A percentile compares a stretch with the other conserved stretches of the same genome.
Conservation (phyloP, 306 rosid genomes). For the Gynostemma pentaphyllum region DNA sequence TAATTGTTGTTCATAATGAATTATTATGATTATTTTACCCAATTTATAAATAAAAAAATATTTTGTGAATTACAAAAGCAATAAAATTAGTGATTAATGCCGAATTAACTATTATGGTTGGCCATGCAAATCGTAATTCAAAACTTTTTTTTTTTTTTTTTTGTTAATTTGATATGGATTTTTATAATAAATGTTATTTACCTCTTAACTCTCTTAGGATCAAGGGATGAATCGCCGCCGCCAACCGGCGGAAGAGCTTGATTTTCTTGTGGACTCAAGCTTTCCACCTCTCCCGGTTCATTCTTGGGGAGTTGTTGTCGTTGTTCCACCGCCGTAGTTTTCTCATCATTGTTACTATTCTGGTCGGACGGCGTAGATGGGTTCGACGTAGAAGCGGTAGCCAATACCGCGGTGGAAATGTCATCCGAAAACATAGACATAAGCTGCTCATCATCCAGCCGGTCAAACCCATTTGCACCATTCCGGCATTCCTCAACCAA, state of each 20-base stretch:
- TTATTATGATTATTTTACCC: too few relatives aligned
- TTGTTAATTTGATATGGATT: neutral
- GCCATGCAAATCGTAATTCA: too few relatives aligned
- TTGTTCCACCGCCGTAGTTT: constrained; percentile 18
- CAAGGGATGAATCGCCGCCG: constrained; percentile 29
- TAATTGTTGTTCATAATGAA: too few relatives aligned
- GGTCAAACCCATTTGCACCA: too few relatives aligned
- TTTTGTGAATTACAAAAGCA: too few relatives aligned
- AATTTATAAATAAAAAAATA: too few relatives aligned
- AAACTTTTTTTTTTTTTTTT: neutral
- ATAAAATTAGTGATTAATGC: too few relatives aligned
- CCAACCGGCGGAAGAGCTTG: constrained; percentile 9
- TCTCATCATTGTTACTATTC: constrained; percentile 56
- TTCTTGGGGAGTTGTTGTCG: constrained; percentile 26
- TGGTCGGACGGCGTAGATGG: constrained; percentile 77
- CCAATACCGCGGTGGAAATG: constrained; percentile 21
- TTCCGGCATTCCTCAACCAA: constrained; percentile 24
- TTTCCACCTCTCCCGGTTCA: constrained; percentile 60
- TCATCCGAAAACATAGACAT: constrained; percentile 82
- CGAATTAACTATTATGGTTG: too few relatives aligned
- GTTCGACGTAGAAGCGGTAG: constrained; percentile 45
- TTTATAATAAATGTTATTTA: constrained; percentile 4
- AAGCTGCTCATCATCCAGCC: constrained; percentile 73
- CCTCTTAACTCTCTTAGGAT: constrained; percentile 96
- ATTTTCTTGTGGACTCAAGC: constrained; percentile 28